phyloP scores from a whole-genome alignment of 2,329 filamentous ascomycete species.

The Claviceps sp. region DNA sequence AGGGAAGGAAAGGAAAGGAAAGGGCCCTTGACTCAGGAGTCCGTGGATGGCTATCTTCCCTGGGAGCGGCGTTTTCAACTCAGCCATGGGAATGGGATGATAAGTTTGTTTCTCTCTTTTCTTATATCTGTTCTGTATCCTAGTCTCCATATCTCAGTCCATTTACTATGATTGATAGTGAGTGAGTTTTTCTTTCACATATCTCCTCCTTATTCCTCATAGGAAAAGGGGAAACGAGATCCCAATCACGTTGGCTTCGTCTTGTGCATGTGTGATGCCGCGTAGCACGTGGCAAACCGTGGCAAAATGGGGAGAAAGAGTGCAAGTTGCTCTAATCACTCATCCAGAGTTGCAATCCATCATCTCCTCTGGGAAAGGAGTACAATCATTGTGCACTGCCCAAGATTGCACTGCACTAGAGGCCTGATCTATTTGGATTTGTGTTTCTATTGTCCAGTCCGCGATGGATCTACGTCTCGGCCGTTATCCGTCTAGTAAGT shows the following conservation, averaged over 20 bases:
- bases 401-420: too few species aligned
- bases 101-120: background rate
- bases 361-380: background rate
- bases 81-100: slow-evolving; percentile 1
- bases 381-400: background rate
- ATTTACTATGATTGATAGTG: background rate
- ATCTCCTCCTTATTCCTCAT: background rate
- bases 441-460: background rate
- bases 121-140: background rate
- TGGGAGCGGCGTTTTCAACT: slow-evolving; percentile 5
- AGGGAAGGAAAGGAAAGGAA: background rate
- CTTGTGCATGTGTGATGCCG: background rate
- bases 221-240: too few species aligned
- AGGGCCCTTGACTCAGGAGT: too few species aligned
- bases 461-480: background rate
- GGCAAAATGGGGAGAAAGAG: too few species aligned
- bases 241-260: background rate
- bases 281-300: too few species aligned
- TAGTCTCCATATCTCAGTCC: background rate
- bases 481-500: background rate
- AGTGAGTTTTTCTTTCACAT: background rate
- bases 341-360: too few species aligned
- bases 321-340: too few species aligned
- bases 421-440: background rate
- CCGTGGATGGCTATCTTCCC: background rate